phyloP scores from a whole-genome alignment of 2,329 filamentous ascomycete species.

The Cordyceps farinosa region DNA sequence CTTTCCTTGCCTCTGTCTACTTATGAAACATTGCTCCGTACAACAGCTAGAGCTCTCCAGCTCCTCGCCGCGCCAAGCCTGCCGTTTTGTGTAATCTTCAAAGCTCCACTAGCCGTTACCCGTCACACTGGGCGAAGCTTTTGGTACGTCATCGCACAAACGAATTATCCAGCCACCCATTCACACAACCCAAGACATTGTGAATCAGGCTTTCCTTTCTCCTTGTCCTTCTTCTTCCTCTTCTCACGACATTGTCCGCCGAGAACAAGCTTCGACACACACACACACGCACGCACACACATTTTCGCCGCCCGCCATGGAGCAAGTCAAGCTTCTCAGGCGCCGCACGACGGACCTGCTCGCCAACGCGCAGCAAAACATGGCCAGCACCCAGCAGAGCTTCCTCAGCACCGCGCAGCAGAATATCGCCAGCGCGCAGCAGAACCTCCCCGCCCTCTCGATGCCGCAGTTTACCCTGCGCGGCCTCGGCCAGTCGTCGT shows the following conservation, averaged over 20 bases:
- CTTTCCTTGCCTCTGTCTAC: not conserved
- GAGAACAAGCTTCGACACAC: not conserved
- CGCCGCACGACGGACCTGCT: slow-evolving; percentile 54
- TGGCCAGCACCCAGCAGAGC: slow-evolving; percentile 48
- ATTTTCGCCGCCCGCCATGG: slow-evolving; percentile 36
- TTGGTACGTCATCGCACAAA: slow-evolving; percentile 4
- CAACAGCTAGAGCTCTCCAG: not conserved
- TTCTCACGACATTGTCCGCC: not conserved
- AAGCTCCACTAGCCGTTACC: no score
- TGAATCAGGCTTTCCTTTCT: not conserved
- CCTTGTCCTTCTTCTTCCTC: not conserved
- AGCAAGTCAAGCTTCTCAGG: slow-evolving; percentile 50
- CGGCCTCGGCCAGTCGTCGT: not conserved
- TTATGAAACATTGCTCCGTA: not conserved
- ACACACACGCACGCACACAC: not conserved
- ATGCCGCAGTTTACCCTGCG: slow-evolving; percentile 15
- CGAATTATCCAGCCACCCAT: not conserved
- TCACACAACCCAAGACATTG: not conserved
- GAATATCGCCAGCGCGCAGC: slow-evolving; percentile 44
- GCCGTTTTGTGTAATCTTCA: no score
- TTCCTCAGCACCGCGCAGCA: slow-evolving; percentile 28
- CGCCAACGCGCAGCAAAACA: slow-evolving; percentile 28
- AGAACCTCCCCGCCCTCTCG: slow-evolving; percentile 41
- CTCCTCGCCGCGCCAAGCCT: not conserved
- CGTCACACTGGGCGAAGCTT: no score